These are phyloP conservation scores for Papiliotrema nemorosa DNA, from an alignment of 1,284 basidiomycete species.

Conservation along the genomic window DNA sequence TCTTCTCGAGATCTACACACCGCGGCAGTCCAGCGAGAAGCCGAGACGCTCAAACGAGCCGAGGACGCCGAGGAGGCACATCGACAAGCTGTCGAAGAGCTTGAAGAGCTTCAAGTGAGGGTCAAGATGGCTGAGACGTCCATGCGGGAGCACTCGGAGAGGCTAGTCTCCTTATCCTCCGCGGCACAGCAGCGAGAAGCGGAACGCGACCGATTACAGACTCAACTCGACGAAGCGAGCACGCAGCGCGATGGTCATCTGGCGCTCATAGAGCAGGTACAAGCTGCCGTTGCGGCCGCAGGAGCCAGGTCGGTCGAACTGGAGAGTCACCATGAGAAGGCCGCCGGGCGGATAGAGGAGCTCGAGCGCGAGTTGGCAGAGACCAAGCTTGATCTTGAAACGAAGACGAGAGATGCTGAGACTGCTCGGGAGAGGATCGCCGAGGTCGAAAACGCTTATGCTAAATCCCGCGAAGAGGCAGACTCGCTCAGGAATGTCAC, in stretches of 20 bases:
- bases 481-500: conserved; percentile 78
- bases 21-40: conserved; percentile 73
- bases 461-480: conserved; percentile 83
- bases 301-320: conserved; percentile 66
- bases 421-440: conserved; percentile 60
- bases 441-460: conserved; percentile 80
- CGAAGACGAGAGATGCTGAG: conserved; percentile 67
- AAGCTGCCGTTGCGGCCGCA: conserved; percentile 70
- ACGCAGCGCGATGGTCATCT: conserved; percentile 75
- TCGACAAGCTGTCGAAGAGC: conserved; percentile 63
- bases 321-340: conserved; percentile 67
- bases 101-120: conserved; percentile 69
- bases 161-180: conserved; percentile 71
- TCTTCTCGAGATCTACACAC: conserved; percentile 69
- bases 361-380: conserved; percentile 74
- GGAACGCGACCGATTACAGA: conserved; percentile 64
- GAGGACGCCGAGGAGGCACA: conserved; percentile 79
- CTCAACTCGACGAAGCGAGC: conserved; percentile 68
- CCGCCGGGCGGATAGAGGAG: conserved; percentile 62
- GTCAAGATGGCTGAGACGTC: conserved; percentile 62
- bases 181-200: conserved; percentile 71
- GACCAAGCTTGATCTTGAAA: conserved; percentile 71
- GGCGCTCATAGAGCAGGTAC: conserved; percentile 78
- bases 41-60: conserved; percentile 75
- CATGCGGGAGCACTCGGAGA: conserved; percentile 74